Evolutionary conservation across 1,284 basidiomycete species (phyloP).

Genomic region (Mycosarcoma maydis): DNA sequence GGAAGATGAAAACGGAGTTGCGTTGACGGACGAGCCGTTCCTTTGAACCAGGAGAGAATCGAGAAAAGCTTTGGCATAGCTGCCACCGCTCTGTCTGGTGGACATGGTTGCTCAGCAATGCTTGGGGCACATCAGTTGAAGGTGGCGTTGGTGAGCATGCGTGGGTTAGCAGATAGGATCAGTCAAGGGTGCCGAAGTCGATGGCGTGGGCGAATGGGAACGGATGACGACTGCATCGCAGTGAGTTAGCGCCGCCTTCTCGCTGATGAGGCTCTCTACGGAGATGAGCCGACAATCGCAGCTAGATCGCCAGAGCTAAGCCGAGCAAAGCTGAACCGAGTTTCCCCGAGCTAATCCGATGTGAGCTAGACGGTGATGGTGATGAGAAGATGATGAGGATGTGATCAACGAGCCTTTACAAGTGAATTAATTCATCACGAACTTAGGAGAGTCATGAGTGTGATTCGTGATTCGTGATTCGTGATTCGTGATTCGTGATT

Average conservation of each 20-base stretch:
- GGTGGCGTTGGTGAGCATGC: conserved; percentile 9
- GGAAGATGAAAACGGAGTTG: conserved; percentile 17
- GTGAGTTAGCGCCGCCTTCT: conserved; percentile 9
- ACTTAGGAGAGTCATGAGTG: too few relatives aligned
- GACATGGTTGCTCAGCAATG: conserved; percentile 8
- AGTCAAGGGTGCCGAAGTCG: conserved; percentile 48
- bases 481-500: too few relatives aligned
- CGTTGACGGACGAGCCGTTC: conserved; percentile 8
- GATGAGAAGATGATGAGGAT: not conserved
- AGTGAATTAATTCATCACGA: too few relatives aligned
- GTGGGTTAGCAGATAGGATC: too few relatives aligned
- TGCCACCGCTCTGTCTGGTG: conserved; percentile 14
- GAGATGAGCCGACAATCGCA: conserved; percentile 1
- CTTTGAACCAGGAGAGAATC: conserved; percentile 28
- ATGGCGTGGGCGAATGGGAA: conserved; percentile 32
- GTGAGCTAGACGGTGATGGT: too few relatives aligned
- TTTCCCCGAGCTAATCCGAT: too few relatives aligned
- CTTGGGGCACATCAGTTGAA: not conserved
- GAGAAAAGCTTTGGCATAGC: conserved; percentile 41
- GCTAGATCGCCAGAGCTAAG: not conserved
- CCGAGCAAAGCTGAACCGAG: not conserved
- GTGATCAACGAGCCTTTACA: too few relatives aligned
- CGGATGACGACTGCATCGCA: conserved; percentile 37
- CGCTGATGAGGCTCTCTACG: conserved; percentile 2
- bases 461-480: too few relatives aligned